phyloP scores from a whole-genome alignment of 169 alveolate genomes.

The Plasmodium relictum region DNA sequence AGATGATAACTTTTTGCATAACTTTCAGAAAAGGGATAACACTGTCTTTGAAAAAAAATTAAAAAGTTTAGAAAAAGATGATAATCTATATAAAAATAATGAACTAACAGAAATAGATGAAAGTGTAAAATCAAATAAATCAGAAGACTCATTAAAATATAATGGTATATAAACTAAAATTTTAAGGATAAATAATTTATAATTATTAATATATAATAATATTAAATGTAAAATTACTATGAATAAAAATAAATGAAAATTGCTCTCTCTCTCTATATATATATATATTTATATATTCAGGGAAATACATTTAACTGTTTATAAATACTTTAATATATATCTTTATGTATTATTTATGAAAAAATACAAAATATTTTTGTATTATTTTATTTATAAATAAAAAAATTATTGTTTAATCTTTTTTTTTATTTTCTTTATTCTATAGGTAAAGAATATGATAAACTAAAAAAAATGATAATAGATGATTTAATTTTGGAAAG shows the following conservation, averaged over 20 bases:
- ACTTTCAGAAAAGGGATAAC: conserved; percentile 6
- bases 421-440: background rate
- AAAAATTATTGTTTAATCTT: background rate
- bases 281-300: background rate
- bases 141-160: no score
- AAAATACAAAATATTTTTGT: background rate
- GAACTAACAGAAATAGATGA: background rate
- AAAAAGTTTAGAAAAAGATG: background rate
- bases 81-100: background rate
- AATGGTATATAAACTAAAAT: no score
- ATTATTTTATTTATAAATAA: no score
- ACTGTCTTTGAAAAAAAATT: background rate
- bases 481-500: conserved; percentile 43
- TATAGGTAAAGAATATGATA: conserved; percentile 18
- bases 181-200: no score
- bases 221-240: no score
- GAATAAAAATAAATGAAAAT: no score
- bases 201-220: no score
- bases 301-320: background rate
- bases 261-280: background rate
- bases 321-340: background rate
- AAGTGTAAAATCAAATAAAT: background rate
- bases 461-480: conserved; percentile 6
- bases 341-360: background rate
- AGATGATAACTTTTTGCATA: conserved; percentile 21